Conservation (phyloP, 768 basidiomycete species). For the Tremella fuciformis region DNA sequence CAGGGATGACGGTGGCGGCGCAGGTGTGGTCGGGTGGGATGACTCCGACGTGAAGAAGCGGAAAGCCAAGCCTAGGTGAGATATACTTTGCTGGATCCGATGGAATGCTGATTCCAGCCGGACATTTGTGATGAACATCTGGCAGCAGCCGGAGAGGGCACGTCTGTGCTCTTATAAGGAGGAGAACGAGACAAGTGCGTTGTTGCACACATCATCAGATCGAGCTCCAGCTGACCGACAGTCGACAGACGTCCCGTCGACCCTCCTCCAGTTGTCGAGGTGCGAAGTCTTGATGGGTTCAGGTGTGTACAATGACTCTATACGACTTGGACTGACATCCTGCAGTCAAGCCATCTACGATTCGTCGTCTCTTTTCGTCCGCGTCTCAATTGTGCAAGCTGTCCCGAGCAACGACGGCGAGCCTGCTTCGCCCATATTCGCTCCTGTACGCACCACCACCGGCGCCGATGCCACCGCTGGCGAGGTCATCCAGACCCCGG, state of each 20-base stretch:
- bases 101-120: not conserved
- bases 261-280: conserved; percentile 50
- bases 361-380: conserved; percentile 46
- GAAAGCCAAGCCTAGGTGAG: no score
- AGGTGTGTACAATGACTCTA: not conserved
- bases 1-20: no score
- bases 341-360: conserved; percentile 18
- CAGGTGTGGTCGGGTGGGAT: no score
- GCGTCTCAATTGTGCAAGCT: conserved; percentile 45
- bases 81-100: no score
- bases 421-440: conserved; percentile 18
- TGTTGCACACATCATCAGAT: not conserved
- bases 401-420: conserved; percentile 7
- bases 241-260: conserved; percentile 52
- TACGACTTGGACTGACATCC: conserved; percentile 7
- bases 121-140: conserved; percentile 30
- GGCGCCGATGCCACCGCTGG: conserved; percentile 51
- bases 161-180: conserved; percentile 52
- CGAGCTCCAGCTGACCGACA: conserved; percentile 11
- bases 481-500: conserved; percentile 49
- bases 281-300: conserved; percentile 19
- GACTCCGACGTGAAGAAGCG: no score
- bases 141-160: conserved; percentile 50
- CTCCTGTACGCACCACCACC: conserved; percentile 41
- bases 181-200: conserved; percentile 53